phyloP scores from a whole-genome alignment of 2,329 filamentous ascomycete genomes.

The Epichloe sibirici region DNA sequence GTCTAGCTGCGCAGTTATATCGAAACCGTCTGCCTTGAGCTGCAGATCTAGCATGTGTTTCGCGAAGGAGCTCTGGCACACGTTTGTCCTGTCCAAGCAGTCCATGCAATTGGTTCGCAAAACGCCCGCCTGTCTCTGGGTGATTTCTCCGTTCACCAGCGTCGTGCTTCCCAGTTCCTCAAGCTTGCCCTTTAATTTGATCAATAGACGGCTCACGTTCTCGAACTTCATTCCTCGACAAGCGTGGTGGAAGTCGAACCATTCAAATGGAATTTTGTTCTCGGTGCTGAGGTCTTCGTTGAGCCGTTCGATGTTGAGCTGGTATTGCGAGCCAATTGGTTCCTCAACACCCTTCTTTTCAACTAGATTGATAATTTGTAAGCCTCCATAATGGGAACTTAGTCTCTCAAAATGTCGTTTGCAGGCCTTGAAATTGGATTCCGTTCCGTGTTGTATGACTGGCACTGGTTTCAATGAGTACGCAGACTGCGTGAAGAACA shows the following conservation, averaged over 20 bases:
- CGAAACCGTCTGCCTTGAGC: constrained; percentile 62
- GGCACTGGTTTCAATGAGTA: constrained; percentile 87
- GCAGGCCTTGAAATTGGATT: constrained; percentile 69
- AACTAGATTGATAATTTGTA: constrained; percentile 75
- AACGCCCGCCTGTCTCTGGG: constrained; percentile 54
- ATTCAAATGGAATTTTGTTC: constrained; percentile 53
- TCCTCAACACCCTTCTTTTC: constrained; percentile 79
- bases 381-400: constrained; percentile 54
- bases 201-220: constrained; percentile 72
- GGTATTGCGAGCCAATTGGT: constrained; percentile 66
- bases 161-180: constrained; percentile 62
- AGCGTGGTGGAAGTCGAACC: constrained; percentile 93
- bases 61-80: constrained; percentile 84
- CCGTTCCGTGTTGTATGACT: constrained; percentile 65
- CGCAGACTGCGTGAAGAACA: constrained; percentile 91
- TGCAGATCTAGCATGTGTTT: constrained; percentile 73
- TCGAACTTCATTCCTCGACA: constrained; percentile 98
- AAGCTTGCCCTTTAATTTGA: constrained; percentile 55
- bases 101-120: constrained; percentile 99
- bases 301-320: constrained; percentile 51
- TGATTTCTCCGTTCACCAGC: constrained; percentile 30
- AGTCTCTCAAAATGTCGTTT: constrained; percentile 67
- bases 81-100: constrained; percentile 89
- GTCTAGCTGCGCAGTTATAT: constrained; percentile 62
- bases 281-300: constrained; percentile 48